Conservation (phyloP, 2,329 filamentous ascomycete genomes). For the Microsporum audouinii region DNA sequence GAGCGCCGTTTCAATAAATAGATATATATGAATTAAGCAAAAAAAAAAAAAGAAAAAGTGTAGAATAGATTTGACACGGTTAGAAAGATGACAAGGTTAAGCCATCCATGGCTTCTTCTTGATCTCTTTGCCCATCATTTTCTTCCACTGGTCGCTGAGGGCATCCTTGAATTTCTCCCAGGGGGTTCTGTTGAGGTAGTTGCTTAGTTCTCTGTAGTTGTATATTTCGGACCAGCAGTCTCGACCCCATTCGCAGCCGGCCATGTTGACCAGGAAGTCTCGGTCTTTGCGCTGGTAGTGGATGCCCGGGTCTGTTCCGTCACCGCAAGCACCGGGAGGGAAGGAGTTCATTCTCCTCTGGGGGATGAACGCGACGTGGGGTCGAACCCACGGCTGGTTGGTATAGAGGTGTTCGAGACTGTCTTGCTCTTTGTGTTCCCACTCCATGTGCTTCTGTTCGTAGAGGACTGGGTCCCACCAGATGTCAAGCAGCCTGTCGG, state of each 20-base stretch:
- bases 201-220: constrained; percentile 81
- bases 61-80: not conserved
- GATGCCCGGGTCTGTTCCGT: constrained; percentile 50
- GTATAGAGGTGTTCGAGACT: constrained; percentile 84
- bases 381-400: constrained; percentile 83
- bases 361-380: constrained; percentile 76
- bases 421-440: constrained; percentile 98
- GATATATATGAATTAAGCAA: not conserved
- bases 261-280: constrained; percentile 97
- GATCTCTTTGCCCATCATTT: constrained; percentile 15
- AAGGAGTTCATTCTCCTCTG: constrained; percentile 94
- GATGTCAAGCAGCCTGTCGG: constrained; percentile 79
- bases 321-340: constrained; percentile 72
- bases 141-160: constrained; percentile 16
- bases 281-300: constrained; percentile 79
- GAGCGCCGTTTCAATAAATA: not conserved
- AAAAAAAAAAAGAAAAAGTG: not conserved
- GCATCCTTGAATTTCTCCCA: constrained; percentile 54
- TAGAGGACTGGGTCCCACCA: constrained; percentile 99
- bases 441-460: constrained; percentile 97
- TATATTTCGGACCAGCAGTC: constrained; percentile 99
- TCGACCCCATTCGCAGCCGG: constrained; percentile 89
- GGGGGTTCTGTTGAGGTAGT: constrained; percentile 68
- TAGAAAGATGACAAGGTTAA: not conserved
- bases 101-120: constrained; percentile 7